These are phyloP conservation scores for Trichoderma asperellum DNA, from an alignment of 2,329 filamentous ascomycete genomes.

Conservation along the genomic window DNA sequence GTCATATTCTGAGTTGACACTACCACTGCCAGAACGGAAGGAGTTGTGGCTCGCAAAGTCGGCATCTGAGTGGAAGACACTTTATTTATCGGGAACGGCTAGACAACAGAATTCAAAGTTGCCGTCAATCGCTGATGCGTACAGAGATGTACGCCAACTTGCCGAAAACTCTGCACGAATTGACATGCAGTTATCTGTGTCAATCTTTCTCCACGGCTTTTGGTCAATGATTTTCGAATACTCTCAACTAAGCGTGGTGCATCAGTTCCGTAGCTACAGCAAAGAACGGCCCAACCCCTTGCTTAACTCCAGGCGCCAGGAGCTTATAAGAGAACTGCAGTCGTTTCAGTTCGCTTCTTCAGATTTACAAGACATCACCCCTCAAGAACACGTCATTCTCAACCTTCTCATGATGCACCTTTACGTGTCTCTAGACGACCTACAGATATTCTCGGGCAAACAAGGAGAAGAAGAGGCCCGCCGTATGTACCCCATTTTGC, in stretches of 20 bases:
- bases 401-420: conserved; percentile 65
- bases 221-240: conserved; percentile 70
- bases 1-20: conserved; percentile 69
- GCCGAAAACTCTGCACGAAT: conserved; percentile 53
- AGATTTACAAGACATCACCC: conserved; percentile 50
- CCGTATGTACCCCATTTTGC: conserved; percentile 59
- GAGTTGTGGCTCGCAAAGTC: conserved; percentile 68
- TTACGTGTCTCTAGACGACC: conserved; percentile 65
- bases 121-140: conserved; percentile 59
- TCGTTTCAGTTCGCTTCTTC: conserved; percentile 50
- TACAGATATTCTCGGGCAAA: conserved; percentile 70
- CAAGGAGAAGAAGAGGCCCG: conserved; percentile 69
- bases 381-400: conserved; percentile 53
- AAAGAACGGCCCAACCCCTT: conserved; percentile 50
- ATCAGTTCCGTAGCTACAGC: conserved; percentile 53
- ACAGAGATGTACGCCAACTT: conserved; percentile 60
- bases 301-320: conserved; percentile 61
- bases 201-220: conserved; percentile 66
- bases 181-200: conserved; percentile 60
- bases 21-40: conserved; percentile 65
- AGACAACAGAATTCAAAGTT: conserved; percentile 47
- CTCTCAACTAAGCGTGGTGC: conserved; percentile 60
- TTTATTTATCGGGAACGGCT: conserved; percentile 53
- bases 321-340: conserved; percentile 62
- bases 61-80: conserved; percentile 66